Evolutionary conservation across 768 basidiomycete species (phyloP), one percentile per base, ranked within the genome.

Genomic region (Lactarius akahatsu): DNA sequence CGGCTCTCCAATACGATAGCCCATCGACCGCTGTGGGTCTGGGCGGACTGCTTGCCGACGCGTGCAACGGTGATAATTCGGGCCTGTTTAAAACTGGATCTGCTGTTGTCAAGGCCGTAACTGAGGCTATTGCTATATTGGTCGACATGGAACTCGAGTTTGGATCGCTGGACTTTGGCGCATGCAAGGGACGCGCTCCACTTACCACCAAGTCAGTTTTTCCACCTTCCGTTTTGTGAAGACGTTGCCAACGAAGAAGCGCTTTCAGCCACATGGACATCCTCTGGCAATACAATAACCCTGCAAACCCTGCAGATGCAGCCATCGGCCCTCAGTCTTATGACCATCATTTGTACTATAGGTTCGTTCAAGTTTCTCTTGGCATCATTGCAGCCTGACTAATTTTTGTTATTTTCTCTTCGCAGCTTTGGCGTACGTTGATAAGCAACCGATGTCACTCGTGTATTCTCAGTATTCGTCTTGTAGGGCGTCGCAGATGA

Each of bases 271-370:
- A 91, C 73, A 92, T 92, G 90, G 90, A 93, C 69, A 72, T 89
- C 57, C 85, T 84, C 66, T 93, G 91, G 91, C 91, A 93, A 72
- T 75, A 79, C 73, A 81, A 87, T 71, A 80, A 84, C 74, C 88
- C 85, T 20, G 15, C 88, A 6, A 93, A 93, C 72, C 91, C 91
- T 16, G 85, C 86, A 8, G 79, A 85, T 59, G 90, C 87, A 30
- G 81, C 82, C 5, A 81, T 82, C 52, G 91, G 91, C 1, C 88
- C 90, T 15, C 88, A 89, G 70, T 78, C 77, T 30, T 93, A 92
- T 69, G 91, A 93, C 71, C 89, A 91, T 62, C 91, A 92, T 75
- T 73, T 93, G 18, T 93, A 92, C 73, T 91, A 90, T 72, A 84
- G 79, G 85, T 89, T 71, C 73, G 86, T 76, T 10, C 15, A 2